Percentiles rank a stretch among this genome's conserved stretches.
These are phyloP conservation scores for Saxophila tyrrhenica DNA, from an alignment of 495 filamentous ascomycete species.

Conservation along the genomic window DNA sequence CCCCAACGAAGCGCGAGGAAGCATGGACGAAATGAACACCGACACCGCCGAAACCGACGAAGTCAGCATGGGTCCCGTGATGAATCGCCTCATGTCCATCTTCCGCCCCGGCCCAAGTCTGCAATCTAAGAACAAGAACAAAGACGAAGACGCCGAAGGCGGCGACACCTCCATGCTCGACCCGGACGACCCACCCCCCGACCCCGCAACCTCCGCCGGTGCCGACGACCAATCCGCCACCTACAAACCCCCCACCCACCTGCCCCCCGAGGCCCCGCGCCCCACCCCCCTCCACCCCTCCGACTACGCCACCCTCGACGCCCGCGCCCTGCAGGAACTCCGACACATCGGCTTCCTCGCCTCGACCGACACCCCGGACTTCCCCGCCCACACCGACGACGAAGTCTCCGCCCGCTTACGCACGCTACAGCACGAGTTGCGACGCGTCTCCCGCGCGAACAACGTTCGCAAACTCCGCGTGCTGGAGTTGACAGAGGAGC, in stretches of 20 bases:
- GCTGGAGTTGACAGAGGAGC: constrained; percentile 72
- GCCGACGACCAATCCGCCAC: constrained; percentile 24
- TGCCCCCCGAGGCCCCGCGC: constrained; percentile 40
- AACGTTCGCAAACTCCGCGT: constrained; percentile 80
- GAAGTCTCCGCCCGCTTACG: constrained; percentile 85
- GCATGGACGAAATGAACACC: constrained; percentile 74
- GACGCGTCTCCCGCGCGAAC: constrained; percentile 70
- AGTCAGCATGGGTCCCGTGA: constrained; percentile 75
- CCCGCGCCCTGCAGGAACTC: constrained; percentile 80
- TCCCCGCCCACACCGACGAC: constrained; percentile 84
- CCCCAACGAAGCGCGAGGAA: constrained; percentile 73
- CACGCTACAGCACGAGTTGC: constrained; percentile 68
- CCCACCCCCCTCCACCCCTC: constrained; percentile 37
- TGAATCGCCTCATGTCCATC: constrained; percentile 70
- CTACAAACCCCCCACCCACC: constrained; percentile 48
- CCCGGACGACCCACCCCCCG: constrained; percentile 31
- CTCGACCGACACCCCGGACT: constrained; percentile 55
- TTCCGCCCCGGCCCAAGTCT: constrained; percentile 65
- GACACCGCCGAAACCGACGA: constrained; percentile 76
- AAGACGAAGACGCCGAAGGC: constrained; percentile 40
- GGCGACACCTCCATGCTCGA: constrained; percentile 39
- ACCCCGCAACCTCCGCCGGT: constrained; percentile 30
- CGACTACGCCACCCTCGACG: constrained; percentile 75
- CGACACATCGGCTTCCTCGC: constrained; percentile 80
- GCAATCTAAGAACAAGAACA: constrained; percentile 44